These are phyloP conservation scores for Camellia sinensis DNA, from an alignment of 148 eudicot species.

Conservation along the genomic window DNA sequence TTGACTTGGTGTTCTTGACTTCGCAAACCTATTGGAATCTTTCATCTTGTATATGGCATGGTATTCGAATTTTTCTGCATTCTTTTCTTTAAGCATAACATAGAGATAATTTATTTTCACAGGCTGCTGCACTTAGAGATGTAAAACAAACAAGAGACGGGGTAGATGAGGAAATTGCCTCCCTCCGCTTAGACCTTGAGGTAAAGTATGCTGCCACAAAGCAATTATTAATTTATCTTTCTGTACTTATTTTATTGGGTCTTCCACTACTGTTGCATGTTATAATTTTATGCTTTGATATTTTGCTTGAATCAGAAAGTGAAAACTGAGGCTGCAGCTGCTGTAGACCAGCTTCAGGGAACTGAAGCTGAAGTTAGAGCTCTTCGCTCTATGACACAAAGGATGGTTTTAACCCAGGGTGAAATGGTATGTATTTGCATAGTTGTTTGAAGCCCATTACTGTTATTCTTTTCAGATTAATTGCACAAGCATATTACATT, in stretches of 20 bases:
- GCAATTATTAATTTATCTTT: background rate
- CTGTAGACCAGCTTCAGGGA: conserved; percentile 54
- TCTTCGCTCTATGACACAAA: conserved; percentile 76
- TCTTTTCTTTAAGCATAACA: background rate
- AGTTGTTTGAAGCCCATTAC: background rate
- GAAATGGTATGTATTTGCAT: conserved; percentile 42
- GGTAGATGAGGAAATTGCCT: conserved; percentile 48
- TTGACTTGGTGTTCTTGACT: background rate
- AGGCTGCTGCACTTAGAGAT: conserved; percentile 58
- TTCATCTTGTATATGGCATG: background rate
- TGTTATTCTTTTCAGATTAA: conserved; percentile 3
- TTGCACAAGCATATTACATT: conserved; percentile 19
- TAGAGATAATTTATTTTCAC: background rate
- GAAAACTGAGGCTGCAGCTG: conserved; percentile 54
- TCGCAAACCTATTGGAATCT: background rate
- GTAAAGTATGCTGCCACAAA: conserved; percentile 26
- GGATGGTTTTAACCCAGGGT: conserved; percentile 80
- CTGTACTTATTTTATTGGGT: background rate
- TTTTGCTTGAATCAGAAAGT: conserved; percentile 49
- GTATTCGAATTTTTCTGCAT: conserved; percentile 2
- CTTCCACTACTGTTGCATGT: conserved; percentile 12
- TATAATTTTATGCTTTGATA: conserved; percentile 18
- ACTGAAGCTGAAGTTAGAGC: conserved; percentile 69
- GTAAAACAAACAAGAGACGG: conserved; percentile 65
- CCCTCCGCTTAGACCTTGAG: conserved; percentile 60